Conservation (phyloP, 1,139 yeast species). For the Yamadazyma membranifaciens region DNA sequence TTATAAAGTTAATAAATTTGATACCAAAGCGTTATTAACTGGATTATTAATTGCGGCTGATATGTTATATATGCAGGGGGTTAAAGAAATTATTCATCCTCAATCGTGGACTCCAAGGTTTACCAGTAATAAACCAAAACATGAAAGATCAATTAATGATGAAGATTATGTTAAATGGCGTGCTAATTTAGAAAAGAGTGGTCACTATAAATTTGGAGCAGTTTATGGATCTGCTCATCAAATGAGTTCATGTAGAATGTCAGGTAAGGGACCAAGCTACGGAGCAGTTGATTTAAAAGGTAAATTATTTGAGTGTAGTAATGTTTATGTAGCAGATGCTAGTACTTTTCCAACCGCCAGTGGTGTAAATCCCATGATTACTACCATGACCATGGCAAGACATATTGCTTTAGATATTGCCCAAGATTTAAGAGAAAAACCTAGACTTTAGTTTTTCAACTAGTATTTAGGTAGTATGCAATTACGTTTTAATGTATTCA, state of each 20-base stretch:
- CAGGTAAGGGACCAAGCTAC: constrained; percentile 45
- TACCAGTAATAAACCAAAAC: constrained; percentile 37
- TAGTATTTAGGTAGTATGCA: background rate
- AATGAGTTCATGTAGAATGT: constrained; percentile 58
- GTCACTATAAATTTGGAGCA: constrained; percentile 29
- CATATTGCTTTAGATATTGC: constrained; percentile 34
- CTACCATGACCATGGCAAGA: constrained; percentile 43
- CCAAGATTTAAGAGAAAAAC: constrained; percentile 31
- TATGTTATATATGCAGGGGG: constrained; percentile 52
- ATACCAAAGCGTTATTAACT: constrained; percentile 39
- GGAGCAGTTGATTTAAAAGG: constrained; percentile 54
- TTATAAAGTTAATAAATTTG: constrained; percentile 43
- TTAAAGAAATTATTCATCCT: constrained; percentile 43
- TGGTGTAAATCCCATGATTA: constrained; percentile 58
- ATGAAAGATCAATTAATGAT: constrained; percentile 42
- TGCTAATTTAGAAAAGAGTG: constrained; percentile 23
- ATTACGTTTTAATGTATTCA: constrained; percentile 1
- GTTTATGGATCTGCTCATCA: constrained; percentile 59
- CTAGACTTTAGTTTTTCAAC: constrained; percentile 23
- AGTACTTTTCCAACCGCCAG: constrained; percentile 59
- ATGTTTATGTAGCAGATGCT: constrained; percentile 57
- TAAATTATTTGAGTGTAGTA: constrained; percentile 50
- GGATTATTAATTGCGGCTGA: constrained; percentile 47
- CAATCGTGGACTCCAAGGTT: constrained; percentile 40
- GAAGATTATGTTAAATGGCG: constrained; percentile 50